These are phyloP conservation scores for Ananas comosus DNA, from an alignment of 176 grass and related monocot species.

Conservation along the genomic window DNA sequence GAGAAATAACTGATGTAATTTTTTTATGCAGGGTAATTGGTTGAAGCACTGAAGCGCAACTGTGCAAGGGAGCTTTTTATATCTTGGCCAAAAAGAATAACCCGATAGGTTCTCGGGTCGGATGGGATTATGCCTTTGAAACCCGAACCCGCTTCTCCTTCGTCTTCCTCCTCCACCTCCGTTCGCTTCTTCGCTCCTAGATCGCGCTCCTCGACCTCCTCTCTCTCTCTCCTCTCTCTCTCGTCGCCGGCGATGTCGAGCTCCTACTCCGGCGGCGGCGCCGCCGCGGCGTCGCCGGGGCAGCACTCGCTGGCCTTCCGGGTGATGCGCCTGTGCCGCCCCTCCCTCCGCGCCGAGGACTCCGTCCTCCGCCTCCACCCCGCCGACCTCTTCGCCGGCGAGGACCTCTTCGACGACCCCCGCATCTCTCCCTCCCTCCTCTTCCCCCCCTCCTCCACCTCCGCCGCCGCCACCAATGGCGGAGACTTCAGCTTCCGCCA, in stretches of 20 bases:
- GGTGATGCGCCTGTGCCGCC: conserved; percentile 90
- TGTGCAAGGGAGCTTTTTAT: too few species aligned
- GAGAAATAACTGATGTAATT: too few species aligned
- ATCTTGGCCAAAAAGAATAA: too few species aligned
- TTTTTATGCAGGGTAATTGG: too few species aligned
- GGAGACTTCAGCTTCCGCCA: conserved; percentile 86
- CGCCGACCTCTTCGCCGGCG: conserved; percentile 67
- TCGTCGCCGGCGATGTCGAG: conserved; percentile 8
- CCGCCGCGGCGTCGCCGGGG: conserved; percentile 6
- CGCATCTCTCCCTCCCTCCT: conserved; percentile 19
- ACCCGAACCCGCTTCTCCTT: too few species aligned
- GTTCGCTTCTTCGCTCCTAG: too few species aligned
- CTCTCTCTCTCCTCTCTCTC: too few species aligned
- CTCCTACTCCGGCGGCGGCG: conserved; percentile 8
- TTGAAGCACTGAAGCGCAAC: too few species aligned
- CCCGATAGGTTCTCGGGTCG: too few species aligned
- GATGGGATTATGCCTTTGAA: too few species aligned
- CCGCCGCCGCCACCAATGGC: conserved; percentile 20
- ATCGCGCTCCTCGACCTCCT: too few species aligned
- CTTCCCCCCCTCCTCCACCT: conserved; percentile 26
- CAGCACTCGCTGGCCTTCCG: conserved; percentile 86
- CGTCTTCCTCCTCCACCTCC: too few species aligned
- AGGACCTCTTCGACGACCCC: conserved; percentile 62
- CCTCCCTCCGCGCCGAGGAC: conserved; percentile 68
- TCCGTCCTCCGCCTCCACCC: conserved; percentile 75